Evolutionary conservation across 2,329 filamentous ascomycete genomes (phyloP).

Genomic region (Biscogniauxia marginata): DNA sequence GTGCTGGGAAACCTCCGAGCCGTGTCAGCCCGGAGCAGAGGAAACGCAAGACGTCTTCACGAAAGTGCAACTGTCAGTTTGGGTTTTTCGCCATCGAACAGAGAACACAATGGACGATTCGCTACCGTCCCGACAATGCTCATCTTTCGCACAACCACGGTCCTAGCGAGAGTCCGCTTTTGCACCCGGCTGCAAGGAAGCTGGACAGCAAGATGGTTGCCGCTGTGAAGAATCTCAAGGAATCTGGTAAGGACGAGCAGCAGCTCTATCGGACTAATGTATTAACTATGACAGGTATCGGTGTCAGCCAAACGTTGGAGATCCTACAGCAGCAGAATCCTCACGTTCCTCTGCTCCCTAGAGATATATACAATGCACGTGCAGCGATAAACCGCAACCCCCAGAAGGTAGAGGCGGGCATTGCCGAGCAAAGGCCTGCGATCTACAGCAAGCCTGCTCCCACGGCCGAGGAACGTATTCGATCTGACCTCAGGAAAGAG

Average conservation of each 20-base stretch:
- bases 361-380: conserved; percentile 67
- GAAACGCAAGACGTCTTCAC: conserved; percentile 65
- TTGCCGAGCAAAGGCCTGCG: conserved; percentile 60
- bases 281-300: conserved; percentile 51
- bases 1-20: conserved; percentile 61
- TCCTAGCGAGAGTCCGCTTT: conserved; percentile 64
- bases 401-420: conserved; percentile 56
- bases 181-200: conserved; percentile 65
- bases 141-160: conserved; percentile 64
- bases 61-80: conserved; percentile 67
- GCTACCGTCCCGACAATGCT: conserved; percentile 58
- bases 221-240: conserved; percentile 64
- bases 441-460: conserved; percentile 67
- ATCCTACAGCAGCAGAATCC: conserved; percentile 64
- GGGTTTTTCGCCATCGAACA: conserved; percentile 70
- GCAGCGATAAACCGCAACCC: conserved; percentile 67
- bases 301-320: conserved; percentile 64
- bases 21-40: conserved; percentile 63
- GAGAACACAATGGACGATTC: conserved; percentile 64
- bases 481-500: conserved; percentile 60
- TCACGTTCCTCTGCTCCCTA: conserved; percentile 60
- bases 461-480: conserved; percentile 62
- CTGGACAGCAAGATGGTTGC: conserved; percentile 67
- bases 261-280: conserved; percentile 17
- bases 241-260: conserved; percentile 53